These are phyloP conservation scores for Pseudognaphalium luteoalbum DNA, from an alignment of 129 eudicot genomes.

Conservation along the genomic window DNA sequence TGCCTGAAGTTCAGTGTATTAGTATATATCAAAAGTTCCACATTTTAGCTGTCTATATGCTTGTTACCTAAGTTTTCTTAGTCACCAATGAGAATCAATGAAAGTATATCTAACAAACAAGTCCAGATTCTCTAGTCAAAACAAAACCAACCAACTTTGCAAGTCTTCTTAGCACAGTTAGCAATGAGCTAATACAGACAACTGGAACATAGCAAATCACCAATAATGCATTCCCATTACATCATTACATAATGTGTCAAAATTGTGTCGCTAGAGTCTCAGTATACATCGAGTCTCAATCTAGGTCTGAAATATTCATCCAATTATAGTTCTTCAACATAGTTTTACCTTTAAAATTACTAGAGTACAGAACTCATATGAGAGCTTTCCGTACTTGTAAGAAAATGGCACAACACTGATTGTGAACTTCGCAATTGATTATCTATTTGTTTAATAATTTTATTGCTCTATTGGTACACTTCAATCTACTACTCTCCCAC, in stretches of 20 bases:
- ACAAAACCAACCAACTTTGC: slow-evolving; percentile 7
- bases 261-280: background rate
- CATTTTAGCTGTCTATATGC: background rate
- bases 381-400: slow-evolving; percentile 8
- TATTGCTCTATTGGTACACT: slow-evolving; percentile 1
- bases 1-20: background rate
- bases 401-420: background rate
- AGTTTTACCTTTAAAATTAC: slow-evolving; percentile 1
- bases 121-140: slow-evolving; percentile 9
- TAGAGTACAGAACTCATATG: background rate
- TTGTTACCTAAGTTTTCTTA: background rate
- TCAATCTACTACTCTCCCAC: background rate
- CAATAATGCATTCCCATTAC: background rate
- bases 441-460: slow-evolving; percentile 7
- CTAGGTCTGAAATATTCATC: slow-evolving; percentile 16
- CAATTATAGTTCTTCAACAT: background rate
- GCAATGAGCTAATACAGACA: slow-evolving; percentile 19
- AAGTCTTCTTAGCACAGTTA: slow-evolving; percentile 22
- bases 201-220: background rate
- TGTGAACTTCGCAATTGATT: background rate
- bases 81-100: too few species aligned
- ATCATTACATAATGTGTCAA: background rate
- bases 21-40: background rate
- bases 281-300: background rate
- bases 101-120: background rate